A percentile compares a stretch with the other conserved stretches of the same genome.
These are phyloP conservation scores for Globisporangium yorkense DNA, from an alignment of 352 stramenopile genomes.

Conservation along the genomic window DNA sequence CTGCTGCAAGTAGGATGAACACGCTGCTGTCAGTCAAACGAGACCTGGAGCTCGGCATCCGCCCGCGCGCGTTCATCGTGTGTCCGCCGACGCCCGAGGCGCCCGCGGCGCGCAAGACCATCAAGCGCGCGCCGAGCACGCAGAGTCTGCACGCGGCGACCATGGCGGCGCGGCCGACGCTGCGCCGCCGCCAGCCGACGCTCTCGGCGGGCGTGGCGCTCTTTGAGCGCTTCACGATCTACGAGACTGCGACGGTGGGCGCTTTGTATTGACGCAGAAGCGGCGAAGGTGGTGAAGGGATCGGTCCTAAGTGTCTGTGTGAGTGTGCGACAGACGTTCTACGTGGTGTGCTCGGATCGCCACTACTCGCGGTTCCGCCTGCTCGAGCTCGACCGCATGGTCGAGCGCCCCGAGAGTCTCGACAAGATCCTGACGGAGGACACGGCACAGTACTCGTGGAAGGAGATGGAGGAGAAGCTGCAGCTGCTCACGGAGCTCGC, in stretches of 20 bases:
- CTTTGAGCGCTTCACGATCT: constrained; percentile 84
- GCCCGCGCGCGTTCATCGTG: constrained; percentile 52
- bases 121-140: constrained; percentile 14
- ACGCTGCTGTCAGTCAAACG: constrained; percentile 72
- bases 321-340: constrained; percentile 30
- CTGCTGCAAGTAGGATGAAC: constrained; percentile 49
- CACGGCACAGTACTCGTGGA: constrained; percentile 60
- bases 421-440: constrained; percentile 63
- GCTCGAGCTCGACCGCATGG: constrained; percentile 61
- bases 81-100: constrained; percentile 42
- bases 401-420: constrained; percentile 52
- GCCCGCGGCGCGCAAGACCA: constrained; percentile 15
- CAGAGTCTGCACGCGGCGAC: constrained; percentile 8
- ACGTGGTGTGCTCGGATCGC: constrained; percentile 80
- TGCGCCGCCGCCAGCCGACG: constrained; percentile 60
- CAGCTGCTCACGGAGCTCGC: constrained; percentile 56
- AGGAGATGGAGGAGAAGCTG: constrained; percentile 73
- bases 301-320: background rate
- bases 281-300: background rate
- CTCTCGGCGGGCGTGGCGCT: constrained; percentile 53
- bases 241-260: constrained; percentile 52
- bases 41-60: constrained; percentile 58
- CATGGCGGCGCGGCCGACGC: constrained; percentile 18
- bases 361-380: constrained; percentile 79
- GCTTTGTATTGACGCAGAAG: too few species aligned